phyloP scores from a whole-genome alignment of 164 flowering plant genomes.

The Chloranthus sessilifolius region DNA sequence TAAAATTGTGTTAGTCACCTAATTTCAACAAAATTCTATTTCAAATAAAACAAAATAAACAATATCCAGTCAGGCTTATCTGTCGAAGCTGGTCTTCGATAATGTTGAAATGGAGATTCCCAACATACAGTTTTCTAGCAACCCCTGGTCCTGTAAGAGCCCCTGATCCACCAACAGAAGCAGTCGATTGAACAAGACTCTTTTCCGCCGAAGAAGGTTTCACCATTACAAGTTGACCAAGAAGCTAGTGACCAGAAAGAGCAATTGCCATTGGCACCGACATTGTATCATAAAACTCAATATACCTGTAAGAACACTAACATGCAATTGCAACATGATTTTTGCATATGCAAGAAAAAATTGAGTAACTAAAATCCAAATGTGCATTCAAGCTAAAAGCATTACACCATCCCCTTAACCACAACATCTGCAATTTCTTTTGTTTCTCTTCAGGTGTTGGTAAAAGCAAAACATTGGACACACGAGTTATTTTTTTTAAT shows the following conservation, averaged over 20 bases:
- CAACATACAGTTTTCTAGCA: slow-evolving; percentile 86
- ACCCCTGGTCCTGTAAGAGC: slow-evolving; percentile 45
- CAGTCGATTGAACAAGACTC: slow-evolving; percentile 83
- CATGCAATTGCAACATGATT: too few relatives aligned
- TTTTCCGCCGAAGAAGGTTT: slow-evolving; percentile 92
- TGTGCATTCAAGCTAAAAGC: too few relatives aligned
- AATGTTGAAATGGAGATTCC: slow-evolving; percentile 91
- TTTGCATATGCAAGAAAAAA: too few relatives aligned
- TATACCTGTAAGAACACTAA: slow-evolving; percentile 34
- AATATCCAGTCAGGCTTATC: slow-evolving; percentile 28
- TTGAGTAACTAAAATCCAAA: too few relatives aligned
- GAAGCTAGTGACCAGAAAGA: slow-evolving; percentile 81
- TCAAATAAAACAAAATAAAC: background rate
- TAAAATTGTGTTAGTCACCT: background rate
- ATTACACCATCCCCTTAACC: too few relatives aligned
- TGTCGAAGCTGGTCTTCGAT: slow-evolving; percentile 80
- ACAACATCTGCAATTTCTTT: too few relatives aligned
- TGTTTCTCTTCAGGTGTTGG: too few relatives aligned
- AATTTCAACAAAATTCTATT: background rate
- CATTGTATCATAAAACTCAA: slow-evolving; percentile 91
- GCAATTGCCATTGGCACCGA: slow-evolving; percentile 98
- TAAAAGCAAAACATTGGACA: too few relatives aligned
- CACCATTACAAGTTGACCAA: slow-evolving; percentile 93
- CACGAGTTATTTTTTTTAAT: too few relatives aligned
- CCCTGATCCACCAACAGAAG: slow-evolving; percentile 45